phyloP scores from a whole-genome alignment of 1,284 basidiomycete genomes.

The Phellopilus nigrolimitatus region DNA sequence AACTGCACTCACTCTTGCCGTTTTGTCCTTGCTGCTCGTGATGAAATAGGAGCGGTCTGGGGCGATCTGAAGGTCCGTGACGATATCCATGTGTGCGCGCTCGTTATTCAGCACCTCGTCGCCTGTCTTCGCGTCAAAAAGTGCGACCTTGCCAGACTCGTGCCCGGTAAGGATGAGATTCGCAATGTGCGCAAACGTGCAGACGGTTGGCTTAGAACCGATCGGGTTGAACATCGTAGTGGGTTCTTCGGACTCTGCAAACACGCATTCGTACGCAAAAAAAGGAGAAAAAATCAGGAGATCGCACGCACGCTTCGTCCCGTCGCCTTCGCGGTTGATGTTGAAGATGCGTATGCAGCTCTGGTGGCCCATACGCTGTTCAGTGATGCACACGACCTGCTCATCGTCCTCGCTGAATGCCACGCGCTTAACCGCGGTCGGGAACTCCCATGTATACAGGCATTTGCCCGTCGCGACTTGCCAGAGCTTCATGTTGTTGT shows the following conservation, averaged over 20 bases:
- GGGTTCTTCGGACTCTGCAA: conserved; percentile 71
- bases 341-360: conserved; percentile 86
- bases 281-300: conserved; percentile 5
- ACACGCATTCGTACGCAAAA: not conserved
- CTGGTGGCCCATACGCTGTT: conserved; percentile 92
- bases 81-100: conserved; percentile 77
- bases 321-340: conserved; percentile 79
- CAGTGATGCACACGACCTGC: conserved; percentile 88
- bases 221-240: conserved; percentile 80
- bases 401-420: conserved; percentile 86
- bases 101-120: conserved; percentile 81
- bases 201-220: conserved; percentile 93
- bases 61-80: conserved; percentile 92
- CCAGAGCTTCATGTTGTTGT: conserved; percentile 94
- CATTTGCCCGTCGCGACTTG: conserved; percentile 87
- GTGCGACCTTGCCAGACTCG: conserved; percentile 91
- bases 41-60: conserved; percentile 93
- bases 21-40: conserved; percentile 96
- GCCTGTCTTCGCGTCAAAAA: conserved; percentile 86
- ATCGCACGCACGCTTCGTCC: conserved; percentile 58
- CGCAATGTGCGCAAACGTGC: conserved; percentile 81
- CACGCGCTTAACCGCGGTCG: conserved; percentile 95
- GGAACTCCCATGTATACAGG: conserved; percentile 93
- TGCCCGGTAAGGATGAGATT: conserved; percentile 88
- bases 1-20: conserved; percentile 66